Evolutionary conservation across 495 filamentous ascomycete genomes (phyloP).

Genomic region (Neurospora sp.): DNA sequence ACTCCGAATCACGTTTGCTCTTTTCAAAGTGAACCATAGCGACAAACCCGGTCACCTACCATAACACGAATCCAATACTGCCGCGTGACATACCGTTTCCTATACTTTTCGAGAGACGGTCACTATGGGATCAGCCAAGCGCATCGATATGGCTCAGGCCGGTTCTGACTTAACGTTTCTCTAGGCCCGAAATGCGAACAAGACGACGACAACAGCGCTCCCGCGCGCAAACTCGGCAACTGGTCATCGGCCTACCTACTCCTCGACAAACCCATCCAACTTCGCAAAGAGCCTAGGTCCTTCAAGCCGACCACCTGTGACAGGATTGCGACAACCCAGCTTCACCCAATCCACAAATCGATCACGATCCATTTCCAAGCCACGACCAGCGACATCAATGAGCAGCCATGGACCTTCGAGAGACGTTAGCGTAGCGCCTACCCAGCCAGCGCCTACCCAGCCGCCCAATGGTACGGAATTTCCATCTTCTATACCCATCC

Average conservation of each 20-base stretch:
- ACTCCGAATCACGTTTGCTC: neutral
- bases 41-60: neutral
- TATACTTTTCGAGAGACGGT: neutral
- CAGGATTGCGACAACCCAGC: conserved; percentile 36
- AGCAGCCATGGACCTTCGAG: conserved; percentile 36
- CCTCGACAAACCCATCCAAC: conserved; percentile 24
- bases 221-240: neutral
- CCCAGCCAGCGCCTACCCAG: conserved; percentile 28
- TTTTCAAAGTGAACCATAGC: neutral
- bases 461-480: conserved; percentile 60
- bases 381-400: conserved; percentile 52
- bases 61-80: neutral
- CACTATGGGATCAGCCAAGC: neutral
- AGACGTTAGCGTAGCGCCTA: conserved; percentile 25
- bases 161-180: neutral
- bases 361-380: conserved; percentile 23
- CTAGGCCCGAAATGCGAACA: conserved; percentile 2
- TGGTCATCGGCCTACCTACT: conserved; percentile 5
- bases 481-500: conserved; percentile 11
- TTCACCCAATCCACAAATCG: conserved; percentile 32
- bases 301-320: conserved; percentile 37
- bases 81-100: neutral
- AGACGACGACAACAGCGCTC: neutral
- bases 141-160: neutral
- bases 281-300: conserved; percentile 50